Evolutionary conservation across 2,329 filamentous ascomycete genomes (phyloP).

Genomic region (Fusarium keratoplasticum): DNA sequence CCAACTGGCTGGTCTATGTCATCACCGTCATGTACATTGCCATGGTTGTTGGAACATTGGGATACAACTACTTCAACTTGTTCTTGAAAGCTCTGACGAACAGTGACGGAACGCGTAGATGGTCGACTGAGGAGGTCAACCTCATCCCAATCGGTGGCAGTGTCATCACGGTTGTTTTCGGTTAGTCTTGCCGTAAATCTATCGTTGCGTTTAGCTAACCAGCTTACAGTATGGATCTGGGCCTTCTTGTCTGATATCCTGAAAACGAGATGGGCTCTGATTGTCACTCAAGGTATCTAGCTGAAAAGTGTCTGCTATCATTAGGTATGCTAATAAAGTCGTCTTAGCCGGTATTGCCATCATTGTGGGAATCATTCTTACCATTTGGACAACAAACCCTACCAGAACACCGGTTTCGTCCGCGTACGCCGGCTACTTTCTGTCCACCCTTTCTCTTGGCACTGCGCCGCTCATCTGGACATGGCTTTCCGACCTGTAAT

Average conservation of each 20-base stretch:
- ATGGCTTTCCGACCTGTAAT: constrained; percentile 61
- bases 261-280: constrained; percentile 62
- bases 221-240: constrained; percentile 62
- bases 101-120: constrained; percentile 41
- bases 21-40: neutral
- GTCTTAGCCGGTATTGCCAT: constrained; percentile 55
- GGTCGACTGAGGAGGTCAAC: constrained; percentile 58
- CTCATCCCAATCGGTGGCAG: constrained; percentile 59
- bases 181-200: constrained; percentile 6
- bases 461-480: constrained; percentile 50
- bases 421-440: constrained; percentile 65
- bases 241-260: constrained; percentile 61
- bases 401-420: constrained; percentile 54
- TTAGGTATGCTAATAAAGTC: neutral
- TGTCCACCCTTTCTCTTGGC: constrained; percentile 36
- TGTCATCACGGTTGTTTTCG: constrained; percentile 55
- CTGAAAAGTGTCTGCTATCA: neutral
- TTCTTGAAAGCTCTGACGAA: constrained; percentile 47
- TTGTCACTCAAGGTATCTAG: constrained; percentile 57
- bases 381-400: constrained; percentile 62
- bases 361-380: constrained; percentile 63
- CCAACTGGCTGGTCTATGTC: constrained; percentile 21
- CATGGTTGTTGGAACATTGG: constrained; percentile 4
- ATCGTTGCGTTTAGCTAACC: neutral
- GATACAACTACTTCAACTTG: constrained; percentile 46